phyloP scores from a whole-genome alignment of 257 asterid species.

The Penstemon davidsonii region DNA sequence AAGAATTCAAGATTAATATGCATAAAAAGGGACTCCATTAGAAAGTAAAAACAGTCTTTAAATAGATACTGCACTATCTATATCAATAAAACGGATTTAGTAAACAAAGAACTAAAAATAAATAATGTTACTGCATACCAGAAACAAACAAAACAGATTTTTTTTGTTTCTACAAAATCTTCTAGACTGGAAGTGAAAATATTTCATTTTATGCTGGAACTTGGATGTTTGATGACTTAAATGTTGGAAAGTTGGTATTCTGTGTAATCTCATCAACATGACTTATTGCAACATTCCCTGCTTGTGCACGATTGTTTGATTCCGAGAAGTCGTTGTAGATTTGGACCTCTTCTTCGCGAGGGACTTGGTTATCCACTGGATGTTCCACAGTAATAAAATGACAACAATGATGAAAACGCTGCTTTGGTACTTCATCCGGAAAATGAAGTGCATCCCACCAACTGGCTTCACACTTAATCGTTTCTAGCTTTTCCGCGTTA shows the following conservation, averaged over 20 bases:
- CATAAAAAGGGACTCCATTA: too few relatives aligned
- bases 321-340: background rate
- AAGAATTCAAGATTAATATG: too few relatives aligned
- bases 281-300: background rate
- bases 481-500: background rate
- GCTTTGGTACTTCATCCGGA: background rate
- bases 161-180: too few relatives aligned
- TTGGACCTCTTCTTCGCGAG: background rate
- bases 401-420: background rate
- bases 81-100: too few relatives aligned
- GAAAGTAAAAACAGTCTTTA: too few relatives aligned
- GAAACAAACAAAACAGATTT: too few relatives aligned
- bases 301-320: background rate
- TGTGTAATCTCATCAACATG: background rate
- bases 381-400: slow-evolving; percentile 2
- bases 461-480: slow-evolving; percentile 3
- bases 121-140: too few relatives aligned
- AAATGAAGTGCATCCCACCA: slow-evolving; percentile 14
- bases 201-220: too few relatives aligned
- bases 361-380: background rate
- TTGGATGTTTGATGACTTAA: background rate
- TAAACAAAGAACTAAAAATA: too few relatives aligned
- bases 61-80: too few relatives aligned
- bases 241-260: too few relatives aligned
- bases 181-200: too few relatives aligned